Evolutionary conservation across 2,329 filamentous ascomycete species (phyloP).

Genomic region (Colletotrichum sidae): DNA sequence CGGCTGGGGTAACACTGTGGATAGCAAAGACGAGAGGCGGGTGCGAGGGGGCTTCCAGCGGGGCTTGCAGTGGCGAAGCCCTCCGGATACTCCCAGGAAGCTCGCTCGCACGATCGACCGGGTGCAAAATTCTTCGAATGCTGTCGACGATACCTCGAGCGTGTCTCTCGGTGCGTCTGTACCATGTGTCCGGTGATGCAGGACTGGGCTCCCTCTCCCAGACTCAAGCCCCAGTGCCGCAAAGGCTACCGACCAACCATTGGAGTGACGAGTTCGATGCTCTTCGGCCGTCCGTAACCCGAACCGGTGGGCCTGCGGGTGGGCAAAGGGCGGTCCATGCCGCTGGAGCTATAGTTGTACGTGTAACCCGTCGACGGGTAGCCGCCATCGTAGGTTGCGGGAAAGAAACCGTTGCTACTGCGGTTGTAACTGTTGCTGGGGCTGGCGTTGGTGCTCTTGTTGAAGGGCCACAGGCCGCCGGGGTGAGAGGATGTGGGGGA

Average conservation of each 20-base stretch:
- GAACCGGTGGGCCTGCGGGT: conserved; percentile 60
- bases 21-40: conserved; percentile 5
- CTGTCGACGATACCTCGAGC: no score
- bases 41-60: conserved; percentile 18
- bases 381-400: conserved; percentile 65
- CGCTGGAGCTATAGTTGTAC: conserved; percentile 53
- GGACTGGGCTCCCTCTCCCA: background rate
- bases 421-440: conserved; percentile 65
- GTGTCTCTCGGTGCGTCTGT: conserved; percentile 2
- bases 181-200: conserved; percentile 14
- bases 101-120: background rate
- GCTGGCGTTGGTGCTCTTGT: conserved; percentile 62
- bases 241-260: conserved; percentile 60
- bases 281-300: conserved; percentile 68
- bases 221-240: no score
- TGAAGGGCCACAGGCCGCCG: conserved; percentile 65
- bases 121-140: background rate
- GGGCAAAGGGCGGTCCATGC: conserved; percentile 67
- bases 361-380: conserved; percentile 50
- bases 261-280: conserved; percentile 73
- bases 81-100: background rate
- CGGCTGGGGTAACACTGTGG: conserved; percentile 18
- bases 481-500: conserved; percentile 60
- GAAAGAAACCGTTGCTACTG: conserved; percentile 55
- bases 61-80: conserved; percentile 13